Conservation (phyloP, 768 basidiomycete species). For the Hygrocybe coccinea region DNA sequence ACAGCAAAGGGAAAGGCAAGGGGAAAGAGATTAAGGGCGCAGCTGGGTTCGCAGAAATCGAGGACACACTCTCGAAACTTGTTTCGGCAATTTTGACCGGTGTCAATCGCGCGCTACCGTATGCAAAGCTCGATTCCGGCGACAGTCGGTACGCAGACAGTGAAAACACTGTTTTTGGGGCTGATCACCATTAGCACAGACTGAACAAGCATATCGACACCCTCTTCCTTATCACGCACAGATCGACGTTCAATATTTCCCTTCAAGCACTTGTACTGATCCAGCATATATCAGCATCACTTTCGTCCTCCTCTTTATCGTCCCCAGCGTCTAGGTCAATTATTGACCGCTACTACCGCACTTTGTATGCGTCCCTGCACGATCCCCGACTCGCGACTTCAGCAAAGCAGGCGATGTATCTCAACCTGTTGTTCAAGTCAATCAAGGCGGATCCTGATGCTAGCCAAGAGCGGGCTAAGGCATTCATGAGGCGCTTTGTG, state of each 20-base stretch:
- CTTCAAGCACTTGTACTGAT: slow-evolving; percentile 88
- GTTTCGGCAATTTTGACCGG: slow-evolving; percentile 90
- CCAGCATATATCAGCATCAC: slow-evolving; percentile 68
- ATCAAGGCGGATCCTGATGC: slow-evolving; percentile 62
- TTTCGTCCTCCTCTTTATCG: slow-evolving; percentile 39
- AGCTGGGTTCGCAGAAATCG: slow-evolving; percentile 67
- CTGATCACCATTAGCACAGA: slow-evolving; percentile 34
- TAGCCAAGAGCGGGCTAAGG: slow-evolving; percentile 60
- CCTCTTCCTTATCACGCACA: slow-evolving; percentile 91
- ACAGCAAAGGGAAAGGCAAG: slow-evolving; percentile 36
- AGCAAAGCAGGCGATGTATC: slow-evolving; percentile 94
- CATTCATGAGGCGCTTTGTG: slow-evolving; percentile 77
- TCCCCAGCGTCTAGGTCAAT: slow-evolving; percentile 39
- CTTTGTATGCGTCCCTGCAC: slow-evolving; percentile 84
- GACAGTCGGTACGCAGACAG: slow-evolving; percentile 51
- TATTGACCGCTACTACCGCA: slow-evolving; percentile 68
- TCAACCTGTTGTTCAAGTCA: slow-evolving; percentile 89
- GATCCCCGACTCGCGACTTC: slow-evolving; percentile 77
- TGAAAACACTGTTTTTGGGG: background rate
- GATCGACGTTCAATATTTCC: slow-evolving; percentile 94
- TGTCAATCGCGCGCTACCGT: slow-evolving; percentile 92
- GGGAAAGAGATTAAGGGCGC: slow-evolving; percentile 49
- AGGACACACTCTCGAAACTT: slow-evolving; percentile 75
- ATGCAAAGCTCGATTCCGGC: slow-evolving; percentile 72
- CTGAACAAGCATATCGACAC: slow-evolving; percentile 86